Conservation (phyloP, 2,329 filamentous ascomycete genomes). For the Xylariaceae sp. region DNA sequence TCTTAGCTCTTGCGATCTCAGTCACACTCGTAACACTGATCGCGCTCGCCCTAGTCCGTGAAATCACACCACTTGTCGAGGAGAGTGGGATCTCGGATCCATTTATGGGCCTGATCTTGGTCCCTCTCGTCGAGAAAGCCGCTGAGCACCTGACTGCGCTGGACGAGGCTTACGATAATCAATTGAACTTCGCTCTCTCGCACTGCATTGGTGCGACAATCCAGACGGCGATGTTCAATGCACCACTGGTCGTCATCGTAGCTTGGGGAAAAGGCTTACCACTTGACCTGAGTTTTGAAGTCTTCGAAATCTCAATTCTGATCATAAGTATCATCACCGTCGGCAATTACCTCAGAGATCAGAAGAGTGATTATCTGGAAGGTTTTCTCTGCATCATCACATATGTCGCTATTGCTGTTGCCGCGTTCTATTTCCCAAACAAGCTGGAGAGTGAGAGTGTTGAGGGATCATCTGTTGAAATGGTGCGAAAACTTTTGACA, state of each 20-base stretch:
- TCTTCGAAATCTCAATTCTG: constrained; percentile 79
- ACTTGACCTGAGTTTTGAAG: constrained; percentile 80
- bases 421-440: constrained; percentile 55
- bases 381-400: constrained; percentile 73
- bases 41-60: constrained; percentile 67
- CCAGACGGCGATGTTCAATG: constrained; percentile 86
- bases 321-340: constrained; percentile 83
- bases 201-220: constrained; percentile 85
- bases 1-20: constrained; percentile 60
- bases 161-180: constrained; percentile 79
- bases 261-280: constrained; percentile 70
- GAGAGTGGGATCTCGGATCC: constrained; percentile 45
- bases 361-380: constrained; percentile 88
- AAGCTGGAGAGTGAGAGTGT: constrained; percentile 40
- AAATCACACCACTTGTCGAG: constrained; percentile 60
- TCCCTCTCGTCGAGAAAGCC: constrained; percentile 80
- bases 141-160: constrained; percentile 81
- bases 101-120: constrained; percentile 67
- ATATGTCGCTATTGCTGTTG: constrained; percentile 57
- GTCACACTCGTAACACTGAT: constrained; percentile 69
- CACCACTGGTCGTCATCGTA: constrained; percentile 75
- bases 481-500: constrained; percentile 12
- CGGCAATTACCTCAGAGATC: constrained; percentile 80
- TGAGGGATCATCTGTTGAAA: background rate
- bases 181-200: constrained; percentile 80